These are phyloP conservation scores for Talaromyces ruber DNA, from an alignment of 495 filamentous ascomycete species.

Conservation along the genomic window DNA sequence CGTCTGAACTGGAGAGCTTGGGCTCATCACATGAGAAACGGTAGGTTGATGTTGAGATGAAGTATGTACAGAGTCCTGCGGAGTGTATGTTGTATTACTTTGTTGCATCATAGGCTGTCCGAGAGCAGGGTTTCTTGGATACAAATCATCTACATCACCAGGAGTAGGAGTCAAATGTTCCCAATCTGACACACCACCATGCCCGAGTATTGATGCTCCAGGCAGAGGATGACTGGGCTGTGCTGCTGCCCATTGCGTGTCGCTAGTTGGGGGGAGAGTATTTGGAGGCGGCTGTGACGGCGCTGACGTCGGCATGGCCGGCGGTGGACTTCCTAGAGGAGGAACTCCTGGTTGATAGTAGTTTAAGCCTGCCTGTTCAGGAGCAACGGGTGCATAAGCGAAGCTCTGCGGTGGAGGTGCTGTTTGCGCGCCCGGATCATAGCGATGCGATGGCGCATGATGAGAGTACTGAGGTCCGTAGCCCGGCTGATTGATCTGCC, in stretches of 20 bases:
- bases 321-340: slow-evolving; percentile 2
- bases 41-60: not conserved
- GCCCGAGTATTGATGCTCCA: slow-evolving; percentile 38
- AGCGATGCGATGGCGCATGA: slow-evolving; percentile 19
- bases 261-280: not conserved
- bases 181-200: slow-evolving; percentile 52
- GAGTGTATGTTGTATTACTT: slow-evolving; percentile 12
- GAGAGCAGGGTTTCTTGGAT: not conserved
- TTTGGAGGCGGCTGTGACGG: not conserved
- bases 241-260: not conserved
- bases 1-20: not conserved
- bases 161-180: slow-evolving; percentile 39
- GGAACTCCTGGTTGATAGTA: not conserved
- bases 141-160: slow-evolving; percentile 20
- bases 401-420: not conserved
- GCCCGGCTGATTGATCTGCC: slow-evolving; percentile 11
- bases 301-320: not conserved
- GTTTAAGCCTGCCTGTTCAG: not conserved
- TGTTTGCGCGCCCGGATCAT: slow-evolving; percentile 13
- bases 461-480: slow-evolving; percentile 15
- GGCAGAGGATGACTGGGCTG: slow-evolving; percentile 6
- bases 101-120: not conserved
- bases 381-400: not conserved
- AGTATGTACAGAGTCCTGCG: slow-evolving; percentile 17
- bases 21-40: not conserved